phyloP scores from a whole-genome alignment of 2,329 filamentous ascomycete species.

The Lasiodiplodia sp. region DNA sequence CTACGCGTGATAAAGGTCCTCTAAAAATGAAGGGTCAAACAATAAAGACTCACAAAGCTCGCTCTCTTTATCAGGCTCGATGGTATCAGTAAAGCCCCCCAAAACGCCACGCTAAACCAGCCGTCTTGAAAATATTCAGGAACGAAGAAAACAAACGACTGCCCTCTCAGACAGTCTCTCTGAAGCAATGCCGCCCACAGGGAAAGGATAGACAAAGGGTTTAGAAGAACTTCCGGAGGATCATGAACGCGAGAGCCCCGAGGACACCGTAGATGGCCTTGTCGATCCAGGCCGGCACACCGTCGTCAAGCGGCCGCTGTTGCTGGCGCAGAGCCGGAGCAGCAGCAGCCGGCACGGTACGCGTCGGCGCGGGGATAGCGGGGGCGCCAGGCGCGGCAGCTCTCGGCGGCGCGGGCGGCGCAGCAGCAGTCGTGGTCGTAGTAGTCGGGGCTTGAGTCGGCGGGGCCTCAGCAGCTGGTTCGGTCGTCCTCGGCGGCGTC shows the following conservation, averaged over 20 bases:
- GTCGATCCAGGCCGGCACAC: conserved; percentile 78
- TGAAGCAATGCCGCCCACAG: background rate
- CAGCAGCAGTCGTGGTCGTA: background rate
- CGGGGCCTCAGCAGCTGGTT: background rate
- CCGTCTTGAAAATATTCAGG: background rate
- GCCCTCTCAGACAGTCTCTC: background rate
- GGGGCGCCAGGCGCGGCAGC: conserved; percentile 27
- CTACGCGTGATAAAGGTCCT: background rate
- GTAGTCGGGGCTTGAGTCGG: background rate
- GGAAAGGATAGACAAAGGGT: background rate
- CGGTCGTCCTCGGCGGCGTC: background rate
- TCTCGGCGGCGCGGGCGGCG: background rate
- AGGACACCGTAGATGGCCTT: conserved; percentile 77
- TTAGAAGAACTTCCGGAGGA: conserved; percentile 59
- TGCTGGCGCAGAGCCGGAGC: conserved; percentile 30
- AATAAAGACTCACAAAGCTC: background rate
- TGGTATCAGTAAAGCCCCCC: conserved; percentile 11
- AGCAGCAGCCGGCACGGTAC: conserved; percentile 10
- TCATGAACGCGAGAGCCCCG: conserved; percentile 72
- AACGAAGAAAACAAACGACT: background rate
- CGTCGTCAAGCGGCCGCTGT: conserved; percentile 45
- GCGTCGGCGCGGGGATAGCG: conserved; percentile 31
- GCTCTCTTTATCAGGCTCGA: background rate
- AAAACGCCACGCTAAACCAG: conserved; percentile 21
- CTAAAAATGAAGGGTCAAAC: background rate